Base-by-base conservation (phyloP, 208 protist genomes). In the Phytomonas sp. region DNA sequence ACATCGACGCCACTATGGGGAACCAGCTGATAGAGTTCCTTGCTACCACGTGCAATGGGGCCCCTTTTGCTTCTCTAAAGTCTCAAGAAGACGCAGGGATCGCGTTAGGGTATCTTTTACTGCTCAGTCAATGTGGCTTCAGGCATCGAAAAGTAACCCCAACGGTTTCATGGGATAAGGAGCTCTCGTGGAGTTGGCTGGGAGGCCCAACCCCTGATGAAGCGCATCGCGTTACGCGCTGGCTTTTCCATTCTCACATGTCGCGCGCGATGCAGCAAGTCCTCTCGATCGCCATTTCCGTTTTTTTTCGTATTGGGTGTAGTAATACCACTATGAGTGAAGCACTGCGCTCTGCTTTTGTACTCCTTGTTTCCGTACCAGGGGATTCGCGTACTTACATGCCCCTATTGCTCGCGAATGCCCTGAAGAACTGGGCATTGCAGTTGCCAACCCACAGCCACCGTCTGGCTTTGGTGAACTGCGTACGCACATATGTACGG, bases 271-370 rank as follows among this genome's bases (percentile, higher is more conserved):
- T 73, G 34, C 77, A 86, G 64, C 61, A 69, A 0, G 72, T 80
- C 1, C 75, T 91, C 26, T 74, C 81, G 32, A 80, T 77, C 45
- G 85, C 84, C 11, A 52, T 94, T 23, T 75, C 82, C 29, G 80
- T 80, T 42, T 67, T 88, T 31, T 77, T 87, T 59, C 72, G 60
- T 40, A 60, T 66, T 59, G 79, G 76, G 42, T 72, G 73, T 11
- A 76, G 76, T 40, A 74, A 76, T 8, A 62, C 71, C 31, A 77
- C 70, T 16, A 80, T 86, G 52, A 76, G 70, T 0, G 77, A 80
- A 23, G 84, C 79, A n/a, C 60, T 91, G 49, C 76, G 74, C n/a
- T 78, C 80, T 45, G 63, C 85, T 56, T 88, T 94, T 68, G 79
- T 86, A 37, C 74, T 91, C 12, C 69, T 91, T 14, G 56, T 83